phyloP scores from a whole-genome alignment of 345 rosid species.

The Eucalyptus brandiana region DNA sequence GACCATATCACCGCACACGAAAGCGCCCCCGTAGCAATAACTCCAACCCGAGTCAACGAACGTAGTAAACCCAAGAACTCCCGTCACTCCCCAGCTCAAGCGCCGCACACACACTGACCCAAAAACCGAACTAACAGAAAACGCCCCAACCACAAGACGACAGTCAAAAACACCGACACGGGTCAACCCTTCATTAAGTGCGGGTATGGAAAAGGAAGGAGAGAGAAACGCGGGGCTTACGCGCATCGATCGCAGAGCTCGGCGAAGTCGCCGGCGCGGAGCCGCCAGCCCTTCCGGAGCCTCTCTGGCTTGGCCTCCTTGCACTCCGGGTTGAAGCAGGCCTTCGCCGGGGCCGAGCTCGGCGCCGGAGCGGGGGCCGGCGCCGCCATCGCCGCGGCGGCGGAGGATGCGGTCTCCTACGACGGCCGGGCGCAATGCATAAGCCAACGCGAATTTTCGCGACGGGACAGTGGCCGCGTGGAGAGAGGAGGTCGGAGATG shows the following conservation, averaged over 20 bases:
- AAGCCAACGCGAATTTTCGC: background rate
- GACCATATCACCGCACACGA: background rate
- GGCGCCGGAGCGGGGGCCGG: background rate
- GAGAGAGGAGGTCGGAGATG: background rate
- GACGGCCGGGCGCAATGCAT: background rate
- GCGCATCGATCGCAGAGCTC: constrained; percentile 96
- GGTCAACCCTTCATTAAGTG: background rate
- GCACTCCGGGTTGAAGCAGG: constrained; percentile 75
- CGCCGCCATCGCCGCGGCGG: background rate
- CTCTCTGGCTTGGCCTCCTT: constrained; percentile 39
- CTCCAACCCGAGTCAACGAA: background rate
- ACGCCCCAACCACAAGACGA: background rate
- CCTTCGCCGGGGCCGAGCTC: constrained; percentile 7
- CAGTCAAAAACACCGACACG: background rate
- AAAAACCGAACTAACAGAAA: background rate
- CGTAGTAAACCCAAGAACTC: background rate
- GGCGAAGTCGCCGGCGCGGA: constrained; percentile 73
- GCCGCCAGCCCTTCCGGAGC: constrained; percentile 73
- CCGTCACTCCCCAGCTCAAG: background rate
- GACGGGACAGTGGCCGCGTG: background rate
- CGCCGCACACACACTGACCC: background rate
- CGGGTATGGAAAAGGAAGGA: background rate
- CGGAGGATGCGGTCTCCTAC: background rate
- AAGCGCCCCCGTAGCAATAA: background rate
- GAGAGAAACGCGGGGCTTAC: constrained; percentile 20